Percentiles rank a stretch among this genome's conserved stretches.
phyloP scores from a whole-genome alignment of 2,329 filamentous ascomycete species.

The Pestalotiopsis sp. region DNA sequence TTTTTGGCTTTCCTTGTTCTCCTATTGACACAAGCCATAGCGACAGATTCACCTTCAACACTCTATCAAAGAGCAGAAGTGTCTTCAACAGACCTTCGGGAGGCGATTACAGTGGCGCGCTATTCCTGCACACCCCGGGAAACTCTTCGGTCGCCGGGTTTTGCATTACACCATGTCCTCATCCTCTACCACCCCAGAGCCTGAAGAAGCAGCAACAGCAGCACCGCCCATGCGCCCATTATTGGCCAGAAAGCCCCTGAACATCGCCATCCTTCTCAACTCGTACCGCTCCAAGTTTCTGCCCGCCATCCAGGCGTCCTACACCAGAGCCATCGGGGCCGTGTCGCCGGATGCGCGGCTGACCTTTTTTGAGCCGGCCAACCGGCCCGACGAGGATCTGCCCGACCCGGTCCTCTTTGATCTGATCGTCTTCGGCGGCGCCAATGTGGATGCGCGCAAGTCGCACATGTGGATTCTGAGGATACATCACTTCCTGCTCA shows the following conservation, averaged over 20 bases:
- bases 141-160: not conserved
- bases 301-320: slow-evolving; percentile 37
- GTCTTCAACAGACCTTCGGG: slow-evolving; percentile 18
- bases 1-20: not conserved
- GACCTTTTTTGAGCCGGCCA: slow-evolving; percentile 40
- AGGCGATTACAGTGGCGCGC: not conserved
- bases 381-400: slow-evolving; percentile 29
- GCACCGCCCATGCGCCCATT: no score
- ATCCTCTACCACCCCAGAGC: not conserved
- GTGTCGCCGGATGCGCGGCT: slow-evolving; percentile 32
- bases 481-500: slow-evolving; percentile 41
- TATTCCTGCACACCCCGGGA: not conserved
- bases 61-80: slow-evolving; percentile 12
- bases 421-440: slow-evolving; percentile 45
- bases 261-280: slow-evolving; percentile 40
- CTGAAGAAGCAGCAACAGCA: not conserved
- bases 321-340: slow-evolving; percentile 34
- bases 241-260: slow-evolving; percentile 19
- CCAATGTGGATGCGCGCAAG: slow-evolving; percentile 43
- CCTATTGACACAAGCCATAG: not conserved
- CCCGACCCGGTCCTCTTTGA: slow-evolving; percentile 42
- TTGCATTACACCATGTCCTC: not conserved
- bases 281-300: slow-evolving; percentile 39
- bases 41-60: slow-evolving; percentile 9
- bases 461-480: slow-evolving; percentile 43